Evolutionary conservation across 2,329 filamentous ascomycete species (phyloP), one percentile per base, ranked within the genome.

Genomic region (Periconia sp.): DNA sequence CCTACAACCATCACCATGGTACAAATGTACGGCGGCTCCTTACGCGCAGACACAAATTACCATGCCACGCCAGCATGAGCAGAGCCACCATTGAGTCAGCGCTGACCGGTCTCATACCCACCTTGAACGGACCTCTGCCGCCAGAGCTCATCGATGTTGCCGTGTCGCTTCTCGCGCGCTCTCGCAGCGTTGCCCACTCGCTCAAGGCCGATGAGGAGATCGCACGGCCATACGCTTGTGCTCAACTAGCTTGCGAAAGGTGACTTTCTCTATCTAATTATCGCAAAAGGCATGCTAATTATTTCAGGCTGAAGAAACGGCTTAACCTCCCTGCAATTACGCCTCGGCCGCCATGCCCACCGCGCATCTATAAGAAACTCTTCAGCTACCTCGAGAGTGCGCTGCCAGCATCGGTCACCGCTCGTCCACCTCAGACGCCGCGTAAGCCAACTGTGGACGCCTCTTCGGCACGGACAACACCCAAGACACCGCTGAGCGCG

Each of bases 371-470:
- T 75, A 88, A 88, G 60, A 89, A 89, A 45, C 78, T 97, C 25
- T 94, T 92, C 67, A 76, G 76, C 22, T 91, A 92, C 65, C 82
- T 97, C 46, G 86, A 92, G 56, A 83, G 82, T 41, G 85, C 86
- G 28, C 76, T 97, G 4, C 78, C 80, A 11, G 74, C 69, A 5
- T 40, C 59, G 13, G 49, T 52, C 19, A 42, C 50, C 10, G 29
- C 52, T 11, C 48, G 54, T n/a, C 62, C 59, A 5, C 66, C 59
- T 7, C 54, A 61, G 23, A 68, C 58, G 17, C 60, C 64, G 51
- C 73, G 59, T 4, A 69, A 67, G 17, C 35, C 46, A n/a, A 31
- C 43, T 21, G 41, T 55, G 19, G 40, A 54, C 1, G 57, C 58
- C 12, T 50, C 52, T 3, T 63, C 61, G 3, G 46, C 52, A 18